Conservation (phyloP, 2,329 filamentous ascomycete genomes). For the Penicillium sp. region DNA sequence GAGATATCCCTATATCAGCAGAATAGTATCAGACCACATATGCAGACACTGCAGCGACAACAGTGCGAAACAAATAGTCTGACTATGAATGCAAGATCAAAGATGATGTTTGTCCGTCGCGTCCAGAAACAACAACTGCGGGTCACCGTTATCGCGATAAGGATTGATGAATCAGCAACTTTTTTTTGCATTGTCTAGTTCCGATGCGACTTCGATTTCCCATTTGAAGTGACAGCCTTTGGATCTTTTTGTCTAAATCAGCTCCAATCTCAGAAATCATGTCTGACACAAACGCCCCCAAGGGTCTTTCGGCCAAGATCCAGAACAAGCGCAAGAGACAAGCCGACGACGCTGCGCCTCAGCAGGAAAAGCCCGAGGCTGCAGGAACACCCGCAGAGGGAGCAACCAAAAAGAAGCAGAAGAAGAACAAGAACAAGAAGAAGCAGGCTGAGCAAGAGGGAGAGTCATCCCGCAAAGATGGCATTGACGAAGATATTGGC, state of each 20-base stretch:
- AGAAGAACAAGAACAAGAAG: slow-evolving; percentile 29
- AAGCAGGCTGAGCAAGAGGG: slow-evolving; percentile 28
- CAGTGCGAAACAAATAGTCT: not conserved
- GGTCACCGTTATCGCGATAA: slow-evolving; percentile 31
- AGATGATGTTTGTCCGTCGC: slow-evolving; percentile 14
- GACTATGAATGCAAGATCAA: not conserved
- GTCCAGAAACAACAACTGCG: slow-evolving; percentile 21
- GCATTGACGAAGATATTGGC: slow-evolving; percentile 77
- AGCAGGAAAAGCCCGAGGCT: slow-evolving; percentile 25
- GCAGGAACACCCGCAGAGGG: slow-evolving; percentile 25
- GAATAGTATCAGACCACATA: not conserved
- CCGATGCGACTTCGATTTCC: slow-evolving; percentile 7
- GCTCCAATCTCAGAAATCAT: slow-evolving; percentile 11
- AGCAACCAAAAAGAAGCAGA: slow-evolving; percentile 37
- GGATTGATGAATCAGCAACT: slow-evolving; percentile 29
- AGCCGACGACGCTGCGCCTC: slow-evolving; percentile 27
- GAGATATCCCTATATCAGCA: not conserved
- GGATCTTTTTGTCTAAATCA: not conserved
- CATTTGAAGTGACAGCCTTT: slow-evolving; percentile 1
- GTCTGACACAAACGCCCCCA: slow-evolving; percentile 21
- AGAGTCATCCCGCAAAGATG: slow-evolving; percentile 57
- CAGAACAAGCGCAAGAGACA: slow-evolving; percentile 46
- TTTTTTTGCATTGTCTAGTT: slow-evolving; percentile 13
- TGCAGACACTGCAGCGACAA: not conserved
- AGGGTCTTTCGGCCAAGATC: slow-evolving; percentile 35